Conservation (phyloP, 2,329 filamentous ascomycete genomes). For the Exophiala viscosa region DNA sequence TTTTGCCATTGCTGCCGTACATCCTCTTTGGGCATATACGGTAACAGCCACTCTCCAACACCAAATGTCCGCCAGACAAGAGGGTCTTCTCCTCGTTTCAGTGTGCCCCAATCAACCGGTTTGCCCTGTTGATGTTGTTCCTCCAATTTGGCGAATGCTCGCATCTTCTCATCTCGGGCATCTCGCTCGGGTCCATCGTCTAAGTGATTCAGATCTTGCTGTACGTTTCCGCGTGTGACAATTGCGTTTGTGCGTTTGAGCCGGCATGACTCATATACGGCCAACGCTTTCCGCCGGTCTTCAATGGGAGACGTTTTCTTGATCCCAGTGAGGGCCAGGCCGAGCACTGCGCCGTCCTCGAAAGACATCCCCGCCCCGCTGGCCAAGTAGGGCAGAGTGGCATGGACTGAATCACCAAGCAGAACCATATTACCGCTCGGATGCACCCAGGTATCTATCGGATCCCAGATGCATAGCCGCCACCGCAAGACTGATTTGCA, state of each 20-base stretch:
- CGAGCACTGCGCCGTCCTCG: slow-evolving; percentile 33
- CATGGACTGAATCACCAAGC: slow-evolving; percentile 43
- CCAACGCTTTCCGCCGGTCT: slow-evolving; percentile 34
- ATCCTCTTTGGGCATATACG: neutral
- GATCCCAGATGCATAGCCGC: slow-evolving; percentile 44
- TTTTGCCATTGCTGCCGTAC: neutral
- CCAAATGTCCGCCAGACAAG: slow-evolving; percentile 15
- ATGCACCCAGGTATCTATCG: slow-evolving; percentile 15
- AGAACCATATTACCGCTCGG: slow-evolving; percentile 31
- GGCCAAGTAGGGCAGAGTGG: slow-evolving; percentile 40
- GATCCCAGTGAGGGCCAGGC: slow-evolving; percentile 33
- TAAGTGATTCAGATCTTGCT: slow-evolving; percentile 37
- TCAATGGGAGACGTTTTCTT: slow-evolving; percentile 27
- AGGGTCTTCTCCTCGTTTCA: slow-evolving; percentile 12
- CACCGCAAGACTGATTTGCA: slow-evolving; percentile 26
- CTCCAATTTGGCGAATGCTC: slow-evolving; percentile 5
- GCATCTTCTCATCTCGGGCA: slow-evolving; percentile 36
- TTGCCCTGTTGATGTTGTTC: neutral
- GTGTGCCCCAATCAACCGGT: slow-evolving; percentile 3
- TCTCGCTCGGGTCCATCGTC: slow-evolving; percentile 40
- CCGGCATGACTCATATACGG: slow-evolving; percentile 37
- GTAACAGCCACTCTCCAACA: slow-evolving; percentile 14
- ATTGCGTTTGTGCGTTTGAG: slow-evolving; percentile 39
- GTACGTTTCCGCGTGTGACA: slow-evolving; percentile 34
- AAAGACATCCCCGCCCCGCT: slow-evolving; percentile 34